Conservation (phyloP, 257 asterid species). For the Solanum tarapatanum region DNA sequence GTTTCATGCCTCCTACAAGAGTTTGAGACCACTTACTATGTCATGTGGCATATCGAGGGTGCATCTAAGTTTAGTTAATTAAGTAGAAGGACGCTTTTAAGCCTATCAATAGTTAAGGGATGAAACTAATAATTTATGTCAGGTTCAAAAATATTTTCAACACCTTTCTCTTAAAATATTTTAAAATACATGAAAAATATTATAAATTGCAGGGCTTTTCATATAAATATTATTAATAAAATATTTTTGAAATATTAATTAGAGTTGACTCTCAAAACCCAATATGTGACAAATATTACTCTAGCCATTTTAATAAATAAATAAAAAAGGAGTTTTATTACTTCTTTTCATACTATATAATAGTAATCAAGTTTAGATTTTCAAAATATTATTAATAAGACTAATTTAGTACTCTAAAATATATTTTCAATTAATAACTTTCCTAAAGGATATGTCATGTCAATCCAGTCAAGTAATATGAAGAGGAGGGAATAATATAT, state of each 20-base stretch:
- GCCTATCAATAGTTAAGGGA: not conserved
- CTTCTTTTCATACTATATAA: not conserved
- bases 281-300: not conserved
- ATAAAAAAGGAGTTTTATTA: not conserved
- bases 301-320: too few relatives aligned
- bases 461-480: not conserved
- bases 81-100: not conserved
- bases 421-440: too few relatives aligned
- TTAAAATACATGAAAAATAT: too few relatives aligned
- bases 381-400: too few relatives aligned
- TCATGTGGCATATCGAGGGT: not conserved
- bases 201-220: not conserved
- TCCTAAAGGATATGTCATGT: not conserved
- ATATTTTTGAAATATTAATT: too few relatives aligned
- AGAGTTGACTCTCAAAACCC: not conserved
- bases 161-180: not conserved
- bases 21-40: too few relatives aligned
- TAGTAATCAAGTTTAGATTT: not conserved
- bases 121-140: too few relatives aligned
- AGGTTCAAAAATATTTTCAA: too few relatives aligned
- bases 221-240: too few relatives aligned
- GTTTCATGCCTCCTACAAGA: not conserved
- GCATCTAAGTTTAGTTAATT: not conserved
- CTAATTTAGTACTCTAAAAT: not conserved
- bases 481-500: not conserved